Evolutionary conservation across 495 filamentous ascomycete genomes (phyloP).

Genomic region (Poronia punctata): DNA sequence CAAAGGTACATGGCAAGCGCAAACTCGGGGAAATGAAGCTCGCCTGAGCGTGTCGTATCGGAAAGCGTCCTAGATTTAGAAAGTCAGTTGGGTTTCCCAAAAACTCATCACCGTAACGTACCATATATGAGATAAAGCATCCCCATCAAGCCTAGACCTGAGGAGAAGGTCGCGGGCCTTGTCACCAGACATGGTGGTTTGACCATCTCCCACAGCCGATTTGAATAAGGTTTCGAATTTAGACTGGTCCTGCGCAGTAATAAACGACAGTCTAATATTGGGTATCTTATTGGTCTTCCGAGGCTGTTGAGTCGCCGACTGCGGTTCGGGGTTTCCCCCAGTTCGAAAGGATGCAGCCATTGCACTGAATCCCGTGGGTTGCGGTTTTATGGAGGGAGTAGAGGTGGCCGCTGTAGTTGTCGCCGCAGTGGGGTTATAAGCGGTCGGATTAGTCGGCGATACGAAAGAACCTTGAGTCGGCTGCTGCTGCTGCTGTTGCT

Average conservation of each 20-base stretch:
- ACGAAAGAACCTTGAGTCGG: constrained; percentile 37
- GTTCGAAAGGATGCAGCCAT: constrained; percentile 81
- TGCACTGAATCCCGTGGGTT: constrained; percentile 65
- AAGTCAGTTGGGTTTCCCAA: constrained; percentile 12
- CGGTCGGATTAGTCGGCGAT: constrained; percentile 24
- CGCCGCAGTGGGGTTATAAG: too few relatives aligned
- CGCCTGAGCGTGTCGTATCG: constrained; percentile 93
- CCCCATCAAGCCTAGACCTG: constrained; percentile 77
- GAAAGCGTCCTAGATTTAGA: constrained; percentile 64
- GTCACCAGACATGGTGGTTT: constrained; percentile 82
- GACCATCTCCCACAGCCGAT: constrained; percentile 79
- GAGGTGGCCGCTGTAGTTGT: constrained; percentile 31
- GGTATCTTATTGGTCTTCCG: constrained; percentile 65
- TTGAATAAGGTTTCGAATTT: constrained; percentile 99
- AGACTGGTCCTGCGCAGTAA: constrained; percentile 90
- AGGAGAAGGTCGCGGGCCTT: constrained; percentile 83
- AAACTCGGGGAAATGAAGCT: constrained; percentile 96
- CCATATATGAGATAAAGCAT: constrained; percentile 83
- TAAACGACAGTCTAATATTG: constrained; percentile 91
- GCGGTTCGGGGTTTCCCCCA: constrained; percentile 44
- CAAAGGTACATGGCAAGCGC: constrained; percentile 98
- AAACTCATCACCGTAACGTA: constrained; percentile 27
- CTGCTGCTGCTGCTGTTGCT: constrained; percentile 32
- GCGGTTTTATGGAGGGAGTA: constrained; percentile 52
- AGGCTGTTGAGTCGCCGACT: constrained; percentile 41